These are phyloP conservation scores for Aphanomyces euteiches DNA, from an alignment of 352 stramenopile genomes.

Conservation along the genomic window DNA sequence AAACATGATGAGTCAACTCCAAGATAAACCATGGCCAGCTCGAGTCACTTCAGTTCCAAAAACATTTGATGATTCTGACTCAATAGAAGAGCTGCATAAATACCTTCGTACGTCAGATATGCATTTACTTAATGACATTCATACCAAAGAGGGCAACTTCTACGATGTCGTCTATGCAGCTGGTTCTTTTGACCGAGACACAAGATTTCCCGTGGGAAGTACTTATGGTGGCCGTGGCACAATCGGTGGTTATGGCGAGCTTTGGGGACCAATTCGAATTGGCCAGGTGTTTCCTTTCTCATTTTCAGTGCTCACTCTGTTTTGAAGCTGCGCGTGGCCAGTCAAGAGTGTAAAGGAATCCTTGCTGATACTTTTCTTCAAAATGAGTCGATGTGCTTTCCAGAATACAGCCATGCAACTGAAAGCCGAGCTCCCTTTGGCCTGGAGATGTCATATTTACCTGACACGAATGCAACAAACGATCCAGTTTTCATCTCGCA, in stretches of 20 bases:
- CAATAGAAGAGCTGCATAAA: slow-evolving; percentile 20
- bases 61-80: slow-evolving; percentile 14
- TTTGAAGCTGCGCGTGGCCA: slow-evolving; percentile 13
- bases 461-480: neutral
- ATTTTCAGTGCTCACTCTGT: neutral
- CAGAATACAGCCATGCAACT: slow-evolving; percentile 8
- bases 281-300: slow-evolving; percentile 14
- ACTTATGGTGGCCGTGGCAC: slow-evolving; percentile 17
- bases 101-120: slow-evolving; percentile 11
- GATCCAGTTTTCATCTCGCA: neutral
- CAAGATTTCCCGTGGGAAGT: neutral
- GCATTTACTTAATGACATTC: neutral
- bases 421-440: neutral
- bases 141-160: slow-evolving; percentile 4
- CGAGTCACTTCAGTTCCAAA: slow-evolving; percentile 12
- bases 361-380: slow-evolving; percentile 4
- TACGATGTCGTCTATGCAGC: slow-evolving; percentile 24
- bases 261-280: slow-evolving; percentile 28
- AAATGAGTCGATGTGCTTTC: slow-evolving; percentile 23
- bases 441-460: neutral
- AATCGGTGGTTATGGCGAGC: slow-evolving; percentile 17
- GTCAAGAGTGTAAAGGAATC: neutral
- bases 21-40: slow-evolving; percentile 22
- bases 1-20: slow-evolving; percentile 26
- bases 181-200: slow-evolving; percentile 23